Evolutionary conservation across 1,284 basidiomycete species (phyloP).

Genomic region (Hymenochaete sp.): DNA sequence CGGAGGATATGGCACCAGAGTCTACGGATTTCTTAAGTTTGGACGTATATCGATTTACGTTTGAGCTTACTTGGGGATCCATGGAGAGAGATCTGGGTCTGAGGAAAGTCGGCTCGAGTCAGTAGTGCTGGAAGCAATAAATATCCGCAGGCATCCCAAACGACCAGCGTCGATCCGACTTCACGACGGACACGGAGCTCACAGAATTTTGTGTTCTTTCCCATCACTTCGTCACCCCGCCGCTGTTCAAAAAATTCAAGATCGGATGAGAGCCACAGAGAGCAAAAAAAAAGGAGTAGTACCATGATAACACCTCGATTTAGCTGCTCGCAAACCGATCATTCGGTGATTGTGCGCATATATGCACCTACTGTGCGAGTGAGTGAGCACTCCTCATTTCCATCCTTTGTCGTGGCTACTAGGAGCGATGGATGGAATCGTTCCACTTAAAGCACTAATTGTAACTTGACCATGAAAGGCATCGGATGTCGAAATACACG

Average conservation of each 20-base stretch:
- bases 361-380: slow-evolving; percentile 76
- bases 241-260: too few species aligned
- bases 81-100: slow-evolving; percentile 27
- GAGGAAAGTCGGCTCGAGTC: neutral
- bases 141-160: neutral
- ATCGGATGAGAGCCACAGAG: too few species aligned
- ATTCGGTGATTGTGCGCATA: slow-evolving; percentile 48
- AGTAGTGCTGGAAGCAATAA: neutral
- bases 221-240: too few species aligned
- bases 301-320: slow-evolving; percentile 76
- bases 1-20: slow-evolving; percentile 57
- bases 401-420: slow-evolving; percentile 3
- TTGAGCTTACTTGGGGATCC: slow-evolving; percentile 48
- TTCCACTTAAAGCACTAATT: slow-evolving; percentile 22
- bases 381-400: slow-evolving; percentile 26
- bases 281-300: too few species aligned
- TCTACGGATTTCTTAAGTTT: slow-evolving; percentile 32
- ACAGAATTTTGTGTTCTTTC: too few species aligned
- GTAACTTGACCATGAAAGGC: slow-evolving; percentile 40
- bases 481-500: slow-evolving; percentile 67
- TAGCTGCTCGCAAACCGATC: slow-evolving; percentile 59
- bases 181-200: neutral
- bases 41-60: neutral
- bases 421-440: neutral
- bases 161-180: neutral